Base-by-base conservation (phyloP, 768 basidiomycete genomes). In the Boletus sp. region DNA sequence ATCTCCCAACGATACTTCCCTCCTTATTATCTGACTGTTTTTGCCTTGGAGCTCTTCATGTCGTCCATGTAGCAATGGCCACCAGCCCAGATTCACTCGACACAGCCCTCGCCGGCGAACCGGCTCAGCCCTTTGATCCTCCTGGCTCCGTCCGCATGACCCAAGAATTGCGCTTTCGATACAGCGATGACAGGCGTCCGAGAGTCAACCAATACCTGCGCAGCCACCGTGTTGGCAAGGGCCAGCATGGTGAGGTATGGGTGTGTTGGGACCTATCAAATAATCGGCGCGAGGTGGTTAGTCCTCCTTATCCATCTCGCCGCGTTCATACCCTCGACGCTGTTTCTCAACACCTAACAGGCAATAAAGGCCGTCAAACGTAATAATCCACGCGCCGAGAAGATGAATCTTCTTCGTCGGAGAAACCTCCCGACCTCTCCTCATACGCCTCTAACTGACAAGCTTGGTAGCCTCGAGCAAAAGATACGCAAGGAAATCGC, bases 401-500 rank as follows among this genome's bases (percentile, higher is more conserved):
- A 85, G 56, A 81, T 87, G 67, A 80, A 78, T 58, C 69, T 73
- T 74, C 73, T 84, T 37, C 75, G 78, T n/a, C 73, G 80, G 37
- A 79, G 80, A 15, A 73, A 80, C 46, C 72, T 78, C 14, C 73
- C 80, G 18, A 63, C 65, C 12, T 69, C 77, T 5, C 68, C 73
- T 15, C 82, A 84, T 57, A 74, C 80, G 0, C 80, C 83, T 28
- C 74, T 91, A n/a, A 81, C 80, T 5, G 87, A 89, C 71, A 81
- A 81, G 58, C 80, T 89, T 41, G 80, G 82, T 55, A 87, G 83
- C 24, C 84, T 85, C 32, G 92, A 93, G 68, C 80, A 84, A 60
- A 92, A 93, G 76, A 93, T 97, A 59, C 81, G 85, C 63, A 88
- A 87, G 72, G 96, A 98, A 75, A 94, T 98, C 57, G 97, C 97